A percentile compares a stretch with the other conserved stretches of the same genome.
phyloP scores from a whole-genome alignment of 2,329 filamentous ascomycete genomes.

The Fusarium sp. region DNA sequence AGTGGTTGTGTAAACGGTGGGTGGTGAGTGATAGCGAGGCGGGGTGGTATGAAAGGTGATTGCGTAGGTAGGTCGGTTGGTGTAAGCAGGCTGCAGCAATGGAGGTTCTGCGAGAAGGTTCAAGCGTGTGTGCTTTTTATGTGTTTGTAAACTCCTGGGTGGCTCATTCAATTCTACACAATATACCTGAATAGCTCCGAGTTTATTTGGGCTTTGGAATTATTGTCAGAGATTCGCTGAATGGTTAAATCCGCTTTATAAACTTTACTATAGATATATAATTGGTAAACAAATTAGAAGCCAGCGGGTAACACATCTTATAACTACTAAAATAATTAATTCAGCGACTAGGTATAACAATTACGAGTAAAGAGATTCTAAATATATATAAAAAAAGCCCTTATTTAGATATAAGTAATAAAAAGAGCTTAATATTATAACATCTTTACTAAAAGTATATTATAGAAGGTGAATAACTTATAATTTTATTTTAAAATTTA shows the following conservation, averaged over 20 bases:
- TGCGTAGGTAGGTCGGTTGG: conserved; percentile 1
- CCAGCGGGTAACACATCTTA: background rate
- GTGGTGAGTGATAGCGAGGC: conserved; percentile 2
- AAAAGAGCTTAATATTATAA: background rate
- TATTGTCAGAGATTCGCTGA: too few species aligned
- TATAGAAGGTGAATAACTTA: too few species aligned
- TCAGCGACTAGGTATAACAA: background rate
- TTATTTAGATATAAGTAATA: too few species aligned
- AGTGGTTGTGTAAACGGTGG: background rate
- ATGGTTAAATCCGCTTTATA: background rate
- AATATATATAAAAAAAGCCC: background rate
- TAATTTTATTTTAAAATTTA: too few species aligned
- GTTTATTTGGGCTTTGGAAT: background rate
- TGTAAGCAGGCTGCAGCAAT: conserved; percentile 27
- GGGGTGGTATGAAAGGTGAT: conserved; percentile 1
- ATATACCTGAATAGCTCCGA: background rate
- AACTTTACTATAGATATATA: background rate
- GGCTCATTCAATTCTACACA: too few species aligned
- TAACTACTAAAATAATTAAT: background rate
- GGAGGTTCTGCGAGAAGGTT: background rate
- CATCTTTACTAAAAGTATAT: background rate
- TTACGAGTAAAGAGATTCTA: too few species aligned
- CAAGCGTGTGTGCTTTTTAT: background rate
- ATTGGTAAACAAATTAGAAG: background rate
- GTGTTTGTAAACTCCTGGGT: background rate